Evolutionary conservation across 2,329 filamentous ascomycete genomes (phyloP), one percentile per base, ranked within the genome.

Genomic region (Diaporthe ilicicola): DNA sequence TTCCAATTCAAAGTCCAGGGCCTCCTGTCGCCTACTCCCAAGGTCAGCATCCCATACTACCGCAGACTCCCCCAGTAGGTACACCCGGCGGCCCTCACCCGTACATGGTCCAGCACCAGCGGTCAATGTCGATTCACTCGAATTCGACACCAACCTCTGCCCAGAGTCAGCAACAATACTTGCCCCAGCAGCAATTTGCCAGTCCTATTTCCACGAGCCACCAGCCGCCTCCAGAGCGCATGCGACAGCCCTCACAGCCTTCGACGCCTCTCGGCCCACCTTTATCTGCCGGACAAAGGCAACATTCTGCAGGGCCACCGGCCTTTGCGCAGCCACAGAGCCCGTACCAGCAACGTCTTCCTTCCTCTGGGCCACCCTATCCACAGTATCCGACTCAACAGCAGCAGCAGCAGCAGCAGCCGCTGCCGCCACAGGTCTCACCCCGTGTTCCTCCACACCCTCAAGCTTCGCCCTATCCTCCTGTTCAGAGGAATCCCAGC

Each of bases 101-200:
- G 32, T 80, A 79, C 56, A 65, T 78, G 6, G 46, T 53, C 29
- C 71, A 71, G 65, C 81, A 86, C 69, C 84, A 85, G 72, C 81
- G 88, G 75, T 89, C 89, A 51, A 87, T 87, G 69, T 91, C 89
- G 27, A 82, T 85, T 7, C 87, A 90, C 69, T 90, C 89, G 15
- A 86, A 85, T 32, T 82, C 88, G 13, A 91, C 89, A 44, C 89
- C 89, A n/a, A 90, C 88, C 8, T 90, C 89, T 48, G 86, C 88
- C 19, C 88, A 90, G 56, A 87, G 86, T 76, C 88, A 90, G 78
- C 86, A 86, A 55, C 84, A 84, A 10, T 88, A 86, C 74, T 85
- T 66, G 22, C 44, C 85, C 15, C 79, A 81, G 68, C 79, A 81
- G 68, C 82, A 86, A 34, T 88, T 86, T 73, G 79, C 77, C 48